A percentile compares a stretch with the other conserved stretches of the same genome.
Conservation (phyloP, 78 protist species). For the Diacronema lutheri region DNA sequence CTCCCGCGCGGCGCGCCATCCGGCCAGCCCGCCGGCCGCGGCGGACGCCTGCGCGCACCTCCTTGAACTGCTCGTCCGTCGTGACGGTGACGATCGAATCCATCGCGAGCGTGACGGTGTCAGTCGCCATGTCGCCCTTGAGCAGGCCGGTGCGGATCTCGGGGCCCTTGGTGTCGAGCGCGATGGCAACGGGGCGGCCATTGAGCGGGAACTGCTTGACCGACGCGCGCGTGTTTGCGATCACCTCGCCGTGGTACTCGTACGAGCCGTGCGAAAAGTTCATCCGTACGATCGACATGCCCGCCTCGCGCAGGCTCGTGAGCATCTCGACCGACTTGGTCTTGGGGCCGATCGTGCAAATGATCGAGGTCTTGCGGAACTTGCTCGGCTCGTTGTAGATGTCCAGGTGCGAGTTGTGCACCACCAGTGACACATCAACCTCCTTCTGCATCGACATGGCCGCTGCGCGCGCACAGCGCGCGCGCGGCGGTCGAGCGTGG, state of each 20-base stretch:
- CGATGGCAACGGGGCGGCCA: constrained; percentile 42
- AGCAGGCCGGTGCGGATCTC: constrained; percentile 64
- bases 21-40: no score
- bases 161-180: constrained; percentile 70
- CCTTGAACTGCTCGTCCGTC: background rate
- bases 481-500: no score
- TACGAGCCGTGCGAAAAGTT: constrained; percentile 89
- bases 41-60: background rate
- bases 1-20: no score
- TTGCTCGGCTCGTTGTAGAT: background rate
- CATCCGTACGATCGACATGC: constrained; percentile 71
- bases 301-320: constrained; percentile 62
- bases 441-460: no score
- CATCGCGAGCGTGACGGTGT: background rate
- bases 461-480: no score
- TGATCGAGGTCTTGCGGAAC: constrained; percentile 55
- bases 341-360: constrained; percentile 87
- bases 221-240: constrained; percentile 72
- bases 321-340: constrained; percentile 76
- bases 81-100: background rate
- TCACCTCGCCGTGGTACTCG: constrained; percentile 80
- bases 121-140: background rate
- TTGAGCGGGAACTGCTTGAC: constrained; percentile 2
- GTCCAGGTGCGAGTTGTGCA: background rate
- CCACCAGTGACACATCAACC: no score